phyloP scores from a whole-genome alignment of 192 early-diverging fungal genomes.

The Backusella tarrabulga region DNA sequence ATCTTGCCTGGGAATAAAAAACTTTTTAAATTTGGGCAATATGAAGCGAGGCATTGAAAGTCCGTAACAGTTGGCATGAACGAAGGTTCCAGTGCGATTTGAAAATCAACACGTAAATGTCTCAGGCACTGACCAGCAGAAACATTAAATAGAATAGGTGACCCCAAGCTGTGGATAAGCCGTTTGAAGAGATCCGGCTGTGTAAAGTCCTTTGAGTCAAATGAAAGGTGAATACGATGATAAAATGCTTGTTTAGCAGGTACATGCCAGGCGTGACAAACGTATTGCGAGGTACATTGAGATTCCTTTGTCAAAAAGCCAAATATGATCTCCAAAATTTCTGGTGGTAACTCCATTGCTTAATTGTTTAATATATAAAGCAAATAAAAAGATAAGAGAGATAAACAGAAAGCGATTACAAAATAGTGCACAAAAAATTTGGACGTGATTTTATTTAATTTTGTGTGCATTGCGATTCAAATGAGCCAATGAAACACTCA shows the following conservation, averaged over 20 bases:
- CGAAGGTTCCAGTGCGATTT: not conserved
- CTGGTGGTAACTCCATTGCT: not conserved
- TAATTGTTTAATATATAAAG: not conserved
- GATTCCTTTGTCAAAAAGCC: not conserved
- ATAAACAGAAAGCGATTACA: not conserved
- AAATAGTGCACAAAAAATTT: not conserved
- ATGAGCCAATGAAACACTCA: not conserved
- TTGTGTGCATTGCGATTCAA: not conserved
- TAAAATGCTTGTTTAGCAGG: not conserved
- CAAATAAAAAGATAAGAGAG: constrained; percentile 4
- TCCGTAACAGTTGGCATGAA: not conserved
- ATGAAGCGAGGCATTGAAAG: not conserved
- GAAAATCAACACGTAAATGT: not conserved
- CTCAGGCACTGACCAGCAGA: not conserved
- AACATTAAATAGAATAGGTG: not conserved
- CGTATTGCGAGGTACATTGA: not conserved
- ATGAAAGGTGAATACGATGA: not conserved
- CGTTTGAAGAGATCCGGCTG: not conserved
- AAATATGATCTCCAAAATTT: not conserved
- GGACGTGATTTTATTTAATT: not conserved
- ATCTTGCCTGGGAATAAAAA: not conserved
- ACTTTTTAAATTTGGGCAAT: not conserved
- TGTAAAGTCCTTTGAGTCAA: not conserved
- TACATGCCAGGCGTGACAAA: not conserved
- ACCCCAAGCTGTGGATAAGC: not conserved